Conservation (phyloP, 208 protist species). For the Leishmania major region DNA sequence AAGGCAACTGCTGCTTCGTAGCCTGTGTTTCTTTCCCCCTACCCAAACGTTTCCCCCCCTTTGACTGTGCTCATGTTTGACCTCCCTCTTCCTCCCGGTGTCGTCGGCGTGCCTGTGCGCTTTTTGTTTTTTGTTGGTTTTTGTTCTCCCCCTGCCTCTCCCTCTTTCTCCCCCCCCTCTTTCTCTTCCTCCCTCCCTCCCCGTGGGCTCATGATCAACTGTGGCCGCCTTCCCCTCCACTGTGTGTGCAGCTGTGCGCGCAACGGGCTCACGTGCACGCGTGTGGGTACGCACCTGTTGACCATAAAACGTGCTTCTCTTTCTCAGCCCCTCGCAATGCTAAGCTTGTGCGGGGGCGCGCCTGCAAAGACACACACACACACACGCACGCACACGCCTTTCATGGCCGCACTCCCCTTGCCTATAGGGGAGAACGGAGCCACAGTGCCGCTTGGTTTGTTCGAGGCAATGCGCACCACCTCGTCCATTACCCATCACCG, state of each 20-base stretch:
- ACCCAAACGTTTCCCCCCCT: neutral
- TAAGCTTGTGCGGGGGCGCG: neutral
- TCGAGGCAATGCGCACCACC: neutral
- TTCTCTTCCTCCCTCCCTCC: too few relatives aligned
- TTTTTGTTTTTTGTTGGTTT: too few relatives aligned
- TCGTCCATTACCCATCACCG: neutral
- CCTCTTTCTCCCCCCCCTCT: too few relatives aligned
- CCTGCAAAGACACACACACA: constrained; percentile 1
- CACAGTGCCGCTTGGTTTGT: neutral
- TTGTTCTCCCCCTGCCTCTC: too few relatives aligned
- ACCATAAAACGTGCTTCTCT: neutral
- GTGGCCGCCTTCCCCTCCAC: neutral
- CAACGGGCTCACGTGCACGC: neutral
- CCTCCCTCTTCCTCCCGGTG: neutral
- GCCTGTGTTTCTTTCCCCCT: neutral
- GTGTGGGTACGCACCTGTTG: neutral
- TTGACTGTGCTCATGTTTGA: neutral
- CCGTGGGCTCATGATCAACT: neutral
- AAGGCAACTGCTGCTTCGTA: neutral
- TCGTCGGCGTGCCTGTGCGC: neutral
- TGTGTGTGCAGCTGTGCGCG: neutral
- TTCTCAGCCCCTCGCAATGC: neutral
- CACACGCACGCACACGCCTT: neutral
- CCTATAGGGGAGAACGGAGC: neutral
- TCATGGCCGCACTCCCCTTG: neutral